Evolutionary conservation across 495 filamentous ascomycete species (phyloP).

Genomic region (Hypoxylon lienhwacheense): DNA sequence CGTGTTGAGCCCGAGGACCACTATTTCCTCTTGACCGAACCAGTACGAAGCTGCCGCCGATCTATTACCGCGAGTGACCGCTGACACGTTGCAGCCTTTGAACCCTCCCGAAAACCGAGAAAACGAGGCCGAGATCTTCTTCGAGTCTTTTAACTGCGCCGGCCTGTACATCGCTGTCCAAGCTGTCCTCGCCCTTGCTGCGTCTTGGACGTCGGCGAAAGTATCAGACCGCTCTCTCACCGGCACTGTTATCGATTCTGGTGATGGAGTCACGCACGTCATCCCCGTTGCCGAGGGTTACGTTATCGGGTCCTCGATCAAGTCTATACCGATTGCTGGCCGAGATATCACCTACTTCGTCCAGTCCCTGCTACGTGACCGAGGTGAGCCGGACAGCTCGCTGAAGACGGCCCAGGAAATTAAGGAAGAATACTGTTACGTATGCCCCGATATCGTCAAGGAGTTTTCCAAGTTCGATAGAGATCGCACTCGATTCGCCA

Average conservation of each 20-base stretch:
- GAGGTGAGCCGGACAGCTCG: slow-evolving; percentile 93
- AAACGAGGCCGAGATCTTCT: slow-evolving; percentile 99
- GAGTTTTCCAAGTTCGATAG: slow-evolving; percentile 91
- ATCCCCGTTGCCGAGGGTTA: slow-evolving; percentile 99
- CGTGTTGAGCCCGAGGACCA: slow-evolving; percentile 98
- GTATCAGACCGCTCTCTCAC: slow-evolving; percentile 96
- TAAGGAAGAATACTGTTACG: slow-evolving; percentile 98
- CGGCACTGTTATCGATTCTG: slow-evolving; percentile 95
- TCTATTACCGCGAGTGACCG: neutral
- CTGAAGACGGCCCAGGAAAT: slow-evolving; percentile 96
- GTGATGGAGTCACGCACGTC: slow-evolving; percentile 97
- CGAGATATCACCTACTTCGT: slow-evolving; percentile 99
- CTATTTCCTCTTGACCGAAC: slow-evolving; percentile 95
- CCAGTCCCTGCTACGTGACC: slow-evolving; percentile 91
- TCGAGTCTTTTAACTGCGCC: slow-evolving; percentile 98
- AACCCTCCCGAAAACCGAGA: slow-evolving; percentile 99
- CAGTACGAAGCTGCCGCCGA: slow-evolving; percentile 56
- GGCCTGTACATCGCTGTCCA: slow-evolving; percentile 99
- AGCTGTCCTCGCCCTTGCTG: slow-evolving; percentile 92
- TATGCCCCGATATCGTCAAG: slow-evolving; percentile 97
- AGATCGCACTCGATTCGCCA: slow-evolving; percentile 85
- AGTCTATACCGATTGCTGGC: slow-evolving; percentile 96
- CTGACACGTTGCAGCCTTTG: slow-evolving; percentile 66
- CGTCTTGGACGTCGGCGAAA: slow-evolving; percentile 98
- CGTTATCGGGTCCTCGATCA: slow-evolving; percentile 97